These are phyloP conservation scores for Rubia occidens DNA, from an alignment of 305 asterid genomes.

Conservation along the genomic window DNA sequence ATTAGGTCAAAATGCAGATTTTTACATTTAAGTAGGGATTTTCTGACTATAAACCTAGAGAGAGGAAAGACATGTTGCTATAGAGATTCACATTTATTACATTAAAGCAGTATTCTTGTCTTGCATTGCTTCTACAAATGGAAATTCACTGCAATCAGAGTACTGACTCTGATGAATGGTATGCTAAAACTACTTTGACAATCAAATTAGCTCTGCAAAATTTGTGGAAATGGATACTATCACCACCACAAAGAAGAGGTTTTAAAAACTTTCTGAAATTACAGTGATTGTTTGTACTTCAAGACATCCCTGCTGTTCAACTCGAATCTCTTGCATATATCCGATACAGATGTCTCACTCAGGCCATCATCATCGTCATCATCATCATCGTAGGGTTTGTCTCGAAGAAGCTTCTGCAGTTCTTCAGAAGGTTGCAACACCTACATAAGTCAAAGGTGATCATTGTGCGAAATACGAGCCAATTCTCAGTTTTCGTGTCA, in stretches of 20 bases:
- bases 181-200: not conserved
- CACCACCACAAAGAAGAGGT: not conserved
- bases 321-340: conserved; percentile 58
- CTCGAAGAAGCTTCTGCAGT: conserved; percentile 46
- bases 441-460: conserved; percentile 23
- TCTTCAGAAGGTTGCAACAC: conserved; percentile 59
- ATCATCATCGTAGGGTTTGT: conserved; percentile 23
- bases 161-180: not conserved
- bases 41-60: no score
- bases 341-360: conserved; percentile 33
- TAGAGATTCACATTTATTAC: not conserved
- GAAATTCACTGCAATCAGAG: not conserved
- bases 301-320: conserved; percentile 51
- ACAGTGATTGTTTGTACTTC: conserved; percentile 46
- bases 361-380: conserved; percentile 25
- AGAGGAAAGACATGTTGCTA: not conserved
- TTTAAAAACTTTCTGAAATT: conserved; percentile 13
- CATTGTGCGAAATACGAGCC: not conserved
- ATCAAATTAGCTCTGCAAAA: conserved; percentile 5
- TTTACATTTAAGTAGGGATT: no score
- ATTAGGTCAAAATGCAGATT: no score
- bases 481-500: not conserved
- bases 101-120: not conserved
- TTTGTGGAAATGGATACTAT: not conserved
- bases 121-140: not conserved